These are phyloP conservation scores for Syncephalastrum contaminatum DNA, from an alignment of 371 early-diverging fungal genomes.

Conservation along the genomic window DNA sequence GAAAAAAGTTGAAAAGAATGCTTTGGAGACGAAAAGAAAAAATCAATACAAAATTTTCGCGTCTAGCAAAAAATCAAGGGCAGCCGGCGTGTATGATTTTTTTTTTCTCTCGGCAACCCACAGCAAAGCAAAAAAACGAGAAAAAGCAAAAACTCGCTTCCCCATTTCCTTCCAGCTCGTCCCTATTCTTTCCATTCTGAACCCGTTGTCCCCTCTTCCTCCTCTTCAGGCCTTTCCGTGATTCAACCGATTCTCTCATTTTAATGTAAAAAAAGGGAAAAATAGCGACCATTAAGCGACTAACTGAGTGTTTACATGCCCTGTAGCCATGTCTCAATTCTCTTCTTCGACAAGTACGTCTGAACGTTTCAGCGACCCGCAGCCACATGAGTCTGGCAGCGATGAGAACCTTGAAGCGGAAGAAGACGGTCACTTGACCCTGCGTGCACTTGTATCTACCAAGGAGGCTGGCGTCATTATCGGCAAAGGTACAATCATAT, in stretches of 20 bases:
- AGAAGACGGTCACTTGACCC: constrained; percentile 51
- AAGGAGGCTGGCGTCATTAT: constrained; percentile 95
- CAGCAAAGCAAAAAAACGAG: neutral
- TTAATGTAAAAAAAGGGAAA: too few species aligned
- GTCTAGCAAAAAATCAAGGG: too few species aligned
- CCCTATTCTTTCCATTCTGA: constrained; percentile 5
- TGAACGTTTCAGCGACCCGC: too few species aligned
- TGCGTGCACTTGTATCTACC: constrained; percentile 85
- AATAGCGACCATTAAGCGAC: too few species aligned
- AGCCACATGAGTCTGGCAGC: too few species aligned
- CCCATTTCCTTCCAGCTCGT: neutral
- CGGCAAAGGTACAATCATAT: constrained; percentile 58
- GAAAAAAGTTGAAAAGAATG: neutral
- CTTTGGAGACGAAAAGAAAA: neutral
- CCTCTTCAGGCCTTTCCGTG: neutral
- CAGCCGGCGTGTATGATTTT: neutral
- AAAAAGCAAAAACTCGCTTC: neutral
- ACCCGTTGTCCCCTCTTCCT: constrained; percentile 1
- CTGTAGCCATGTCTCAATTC: too few species aligned
- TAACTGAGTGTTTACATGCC: too few species aligned
- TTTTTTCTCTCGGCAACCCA: constrained; percentile 3
- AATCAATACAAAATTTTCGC: neutral
- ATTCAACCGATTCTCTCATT: neutral
- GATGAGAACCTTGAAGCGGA: neutral
- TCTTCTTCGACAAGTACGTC: too few species aligned